Evolutionary conservation across 192 early-diverging fungal genomes (phyloP).

Genomic region (Gonapodya sp.): DNA sequence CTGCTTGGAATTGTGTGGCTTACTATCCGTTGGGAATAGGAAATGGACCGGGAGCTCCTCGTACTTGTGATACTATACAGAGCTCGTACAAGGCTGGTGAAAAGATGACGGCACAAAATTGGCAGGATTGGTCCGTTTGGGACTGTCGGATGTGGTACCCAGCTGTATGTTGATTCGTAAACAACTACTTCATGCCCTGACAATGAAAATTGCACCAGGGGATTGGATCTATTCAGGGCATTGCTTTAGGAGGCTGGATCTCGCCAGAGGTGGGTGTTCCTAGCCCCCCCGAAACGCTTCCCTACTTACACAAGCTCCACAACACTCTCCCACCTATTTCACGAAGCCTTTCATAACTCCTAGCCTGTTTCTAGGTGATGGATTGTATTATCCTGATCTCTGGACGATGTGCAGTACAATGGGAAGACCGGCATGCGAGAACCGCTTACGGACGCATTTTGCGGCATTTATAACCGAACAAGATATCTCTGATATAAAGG

Average conservation of each 20-base stretch:
- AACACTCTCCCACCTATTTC: neutral
- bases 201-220: too few species aligned
- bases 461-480: neutral
- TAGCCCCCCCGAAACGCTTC: too few species aligned
- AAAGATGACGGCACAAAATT: neutral
- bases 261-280: neutral
- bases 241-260: slow-evolving; percentile 1
- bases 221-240: neutral
- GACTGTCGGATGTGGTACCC: too few species aligned
- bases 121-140: neutral
- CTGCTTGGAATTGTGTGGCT: neutral
- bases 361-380: neutral
- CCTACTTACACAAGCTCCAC: neutral
- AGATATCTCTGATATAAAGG: neutral
- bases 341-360: neutral
- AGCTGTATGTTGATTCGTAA: too few species aligned
- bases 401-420: neutral
- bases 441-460: neutral
- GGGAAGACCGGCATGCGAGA: neutral
- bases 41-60: neutral
- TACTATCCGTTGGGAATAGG: neutral
- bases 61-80: neutral
- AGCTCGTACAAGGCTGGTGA: neutral
- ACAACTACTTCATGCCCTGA: too few species aligned
- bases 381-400: neutral